These are phyloP conservation scores for Pleurotus djamor DNA, from an alignment of 768 basidiomycete genomes.

Conservation along the genomic window DNA sequence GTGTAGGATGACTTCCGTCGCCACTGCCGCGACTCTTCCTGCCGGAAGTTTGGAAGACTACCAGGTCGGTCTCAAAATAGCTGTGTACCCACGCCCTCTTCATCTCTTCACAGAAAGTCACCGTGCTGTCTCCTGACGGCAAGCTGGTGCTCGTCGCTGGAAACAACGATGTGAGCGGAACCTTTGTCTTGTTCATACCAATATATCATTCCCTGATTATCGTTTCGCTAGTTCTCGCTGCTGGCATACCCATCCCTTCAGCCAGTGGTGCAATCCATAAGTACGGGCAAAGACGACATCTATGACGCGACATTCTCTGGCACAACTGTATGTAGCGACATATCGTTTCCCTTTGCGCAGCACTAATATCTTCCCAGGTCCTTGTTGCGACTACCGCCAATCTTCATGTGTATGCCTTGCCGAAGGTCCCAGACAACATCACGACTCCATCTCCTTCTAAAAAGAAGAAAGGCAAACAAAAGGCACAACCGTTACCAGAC, in stretches of 20 bases:
- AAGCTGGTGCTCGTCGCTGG: slow-evolving; percentile 71
- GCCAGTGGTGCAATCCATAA: slow-evolving; percentile 45
- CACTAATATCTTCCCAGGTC: slow-evolving; percentile 37
- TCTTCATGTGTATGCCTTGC: slow-evolving; percentile 62
- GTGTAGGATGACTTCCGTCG: slow-evolving; percentile 50
- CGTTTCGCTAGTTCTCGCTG: slow-evolving; percentile 51
- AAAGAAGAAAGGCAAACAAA: slow-evolving; percentile 45
- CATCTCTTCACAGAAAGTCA: slow-evolving; percentile 71
- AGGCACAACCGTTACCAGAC: slow-evolving; percentile 21
- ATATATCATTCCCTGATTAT: slow-evolving; percentile 9
- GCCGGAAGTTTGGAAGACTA: slow-evolving; percentile 70
- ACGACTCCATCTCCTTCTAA: slow-evolving; percentile 16
- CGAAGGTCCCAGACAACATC: slow-evolving; percentile 19
- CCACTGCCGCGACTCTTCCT: slow-evolving; percentile 60
- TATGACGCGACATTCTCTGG: slow-evolving; percentile 83
- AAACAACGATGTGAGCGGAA: slow-evolving; percentile 55
- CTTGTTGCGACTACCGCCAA: slow-evolving; percentile 64
- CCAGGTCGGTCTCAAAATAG: slow-evolving; percentile 61
- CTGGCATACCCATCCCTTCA: slow-evolving; percentile 60
- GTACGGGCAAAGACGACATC: slow-evolving; percentile 68
- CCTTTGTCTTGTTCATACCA: slow-evolving; percentile 9
- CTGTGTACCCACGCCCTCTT: not conserved
- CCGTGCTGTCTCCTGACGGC: slow-evolving; percentile 72
- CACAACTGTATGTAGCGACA: slow-evolving; percentile 44
- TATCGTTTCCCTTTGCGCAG: not conserved